A percentile compares a stretch with the other conserved stretches of the same genome.
phyloP scores from a whole-genome alignment of 2,329 filamentous ascomycete species.

The Trichoderma sp. region DNA sequence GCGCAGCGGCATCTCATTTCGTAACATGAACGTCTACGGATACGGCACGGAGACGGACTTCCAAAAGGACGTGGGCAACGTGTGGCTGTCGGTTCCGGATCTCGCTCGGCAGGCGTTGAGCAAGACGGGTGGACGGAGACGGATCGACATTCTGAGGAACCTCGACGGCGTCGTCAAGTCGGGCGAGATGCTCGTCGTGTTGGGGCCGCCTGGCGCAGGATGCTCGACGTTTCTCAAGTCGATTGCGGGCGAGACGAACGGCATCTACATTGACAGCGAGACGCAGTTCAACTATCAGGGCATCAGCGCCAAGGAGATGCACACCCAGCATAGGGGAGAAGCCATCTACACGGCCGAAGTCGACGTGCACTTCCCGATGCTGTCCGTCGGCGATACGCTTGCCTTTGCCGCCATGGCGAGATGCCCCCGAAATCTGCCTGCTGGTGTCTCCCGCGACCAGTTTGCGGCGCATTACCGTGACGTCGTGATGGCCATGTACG shows the following conservation, averaged over 20 bases:
- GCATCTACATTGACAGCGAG: slow-evolving; percentile 45
- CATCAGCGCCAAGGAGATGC: slow-evolving; percentile 68
- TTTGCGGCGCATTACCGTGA: slow-evolving; percentile 13
- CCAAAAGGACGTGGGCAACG: slow-evolving; percentile 48
- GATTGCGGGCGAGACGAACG: slow-evolving; percentile 61
- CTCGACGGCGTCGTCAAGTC: slow-evolving; percentile 63
- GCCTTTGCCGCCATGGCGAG: slow-evolving; percentile 63
- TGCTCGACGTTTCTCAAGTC: slow-evolving; percentile 63
- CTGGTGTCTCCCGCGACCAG: slow-evolving; percentile 34
- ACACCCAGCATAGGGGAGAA: slow-evolving; percentile 51
- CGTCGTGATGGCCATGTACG: slow-evolving; percentile 37
- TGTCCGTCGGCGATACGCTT: slow-evolving; percentile 68
- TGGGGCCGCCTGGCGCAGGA: slow-evolving; percentile 63
- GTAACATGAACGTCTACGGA: slow-evolving; percentile 48
- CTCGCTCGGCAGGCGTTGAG: background rate
- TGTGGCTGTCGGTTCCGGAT: slow-evolving; percentile 30
- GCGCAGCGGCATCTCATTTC: slow-evolving; percentile 46
- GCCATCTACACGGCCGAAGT: slow-evolving; percentile 69
- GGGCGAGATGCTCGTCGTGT: slow-evolving; percentile 67
- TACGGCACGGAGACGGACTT: slow-evolving; percentile 47
- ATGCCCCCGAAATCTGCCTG: slow-evolving; percentile 48
- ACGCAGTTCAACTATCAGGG: slow-evolving; percentile 49
- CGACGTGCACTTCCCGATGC: slow-evolving; percentile 59
- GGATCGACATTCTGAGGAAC: slow-evolving; percentile 52
- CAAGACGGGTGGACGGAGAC: background rate